Evolutionary conservation across 768 basidiomycete species (phyloP), one percentile per base, ranked within the genome.

Genomic region (Lactifluus subvellereus): DNA sequence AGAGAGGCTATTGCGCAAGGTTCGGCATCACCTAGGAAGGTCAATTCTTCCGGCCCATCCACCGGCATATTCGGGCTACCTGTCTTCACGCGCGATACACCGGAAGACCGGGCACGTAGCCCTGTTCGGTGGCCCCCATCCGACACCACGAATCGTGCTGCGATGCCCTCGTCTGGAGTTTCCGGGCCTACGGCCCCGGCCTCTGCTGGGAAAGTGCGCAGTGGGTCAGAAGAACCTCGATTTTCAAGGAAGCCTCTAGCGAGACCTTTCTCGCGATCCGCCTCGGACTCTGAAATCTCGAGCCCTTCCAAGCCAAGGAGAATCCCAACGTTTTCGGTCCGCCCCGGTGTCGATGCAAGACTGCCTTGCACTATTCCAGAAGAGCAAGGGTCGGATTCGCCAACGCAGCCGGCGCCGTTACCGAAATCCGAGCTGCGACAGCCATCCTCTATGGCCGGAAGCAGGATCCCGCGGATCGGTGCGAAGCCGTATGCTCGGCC

Each of bases 391-490:
- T 50, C 35, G 2, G 47, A 16, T 37, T 57, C 33, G 11, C 58
- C 37, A 20, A 52, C 5, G 60, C 62, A 55, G 61, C 32, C 16
- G 27, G 58, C 14, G 55, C 61, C 57, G 40, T 55, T n/a, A 10
- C n/a, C 13, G 42, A 37, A 60, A 27, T 72, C 71, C 5, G 65
- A 48, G 14, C 37, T 73, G 32, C 67, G 72, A 32, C 72, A 72
- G 35, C 73, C 74, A 1, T 70, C 73, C 20, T 65, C 70, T 14
- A 62, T 68, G n/a, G 61, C 64, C 16, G 69, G 68, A 14, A 75
- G 74, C 58, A 72, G 67, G 60, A 75, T 75, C n/a, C 74, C 74
- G 4, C 59, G 74, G 13, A 72, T 74, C 32, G 74, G 74, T 22
- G 63, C 66, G 18, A 75, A 75, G 61, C 73, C 74, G 1, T 74